Evolutionary conservation across 2,329 filamentous ascomycete genomes (phyloP).

Genomic region (Aspergillus felis): DNA sequence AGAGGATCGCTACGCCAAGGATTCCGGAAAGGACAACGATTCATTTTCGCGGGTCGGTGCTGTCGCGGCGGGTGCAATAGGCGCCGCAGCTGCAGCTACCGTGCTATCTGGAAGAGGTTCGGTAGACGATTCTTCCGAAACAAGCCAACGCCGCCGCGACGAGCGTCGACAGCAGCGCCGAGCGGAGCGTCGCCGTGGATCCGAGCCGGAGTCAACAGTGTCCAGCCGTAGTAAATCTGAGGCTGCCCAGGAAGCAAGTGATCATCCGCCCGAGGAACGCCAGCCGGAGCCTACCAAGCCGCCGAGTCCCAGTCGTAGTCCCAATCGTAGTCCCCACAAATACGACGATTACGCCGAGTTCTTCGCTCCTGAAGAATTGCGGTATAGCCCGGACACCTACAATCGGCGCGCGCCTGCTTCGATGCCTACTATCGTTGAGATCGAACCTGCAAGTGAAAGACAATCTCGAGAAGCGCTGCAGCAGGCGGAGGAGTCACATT

Average conservation of each 20-base stretch:
- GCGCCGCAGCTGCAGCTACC: slow-evolving; percentile 45
- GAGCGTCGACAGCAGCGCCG: slow-evolving; percentile 38
- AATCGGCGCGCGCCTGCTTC: slow-evolving; percentile 14
- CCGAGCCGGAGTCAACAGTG: slow-evolving; percentile 18
- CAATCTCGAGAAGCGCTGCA: slow-evolving; percentile 16
- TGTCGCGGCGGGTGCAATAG: slow-evolving; percentile 50
- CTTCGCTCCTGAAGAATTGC: slow-evolving; percentile 40
- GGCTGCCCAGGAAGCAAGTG: slow-evolving; percentile 14
- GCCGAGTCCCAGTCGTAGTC: slow-evolving; percentile 21
- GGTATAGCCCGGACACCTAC: slow-evolving; percentile 37
- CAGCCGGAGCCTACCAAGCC: slow-evolving; percentile 19
- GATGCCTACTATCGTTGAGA: slow-evolving; percentile 29
- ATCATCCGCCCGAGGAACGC: slow-evolving; percentile 11
- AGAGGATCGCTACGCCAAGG: not conserved
- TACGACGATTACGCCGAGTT: slow-evolving; percentile 43
- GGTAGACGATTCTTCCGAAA: slow-evolving; percentile 26
- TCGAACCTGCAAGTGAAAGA: slow-evolving; percentile 26
- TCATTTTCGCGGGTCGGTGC: slow-evolving; percentile 30
- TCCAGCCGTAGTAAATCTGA: slow-evolving; percentile 24
- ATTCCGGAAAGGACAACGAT: slow-evolving; percentile 25
- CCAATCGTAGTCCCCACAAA: slow-evolving; percentile 27
- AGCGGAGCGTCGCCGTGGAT: slow-evolving; percentile 34
- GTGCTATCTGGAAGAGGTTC: slow-evolving; percentile 32
- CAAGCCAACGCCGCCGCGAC: slow-evolving; percentile 31
- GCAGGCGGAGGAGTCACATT: slow-evolving; percentile 18